Evolutionary conservation across 108 stramenopile species (phyloP), one percentile per base, ranked within the genome.

Genomic region (Cyclotella sp.): DNA sequence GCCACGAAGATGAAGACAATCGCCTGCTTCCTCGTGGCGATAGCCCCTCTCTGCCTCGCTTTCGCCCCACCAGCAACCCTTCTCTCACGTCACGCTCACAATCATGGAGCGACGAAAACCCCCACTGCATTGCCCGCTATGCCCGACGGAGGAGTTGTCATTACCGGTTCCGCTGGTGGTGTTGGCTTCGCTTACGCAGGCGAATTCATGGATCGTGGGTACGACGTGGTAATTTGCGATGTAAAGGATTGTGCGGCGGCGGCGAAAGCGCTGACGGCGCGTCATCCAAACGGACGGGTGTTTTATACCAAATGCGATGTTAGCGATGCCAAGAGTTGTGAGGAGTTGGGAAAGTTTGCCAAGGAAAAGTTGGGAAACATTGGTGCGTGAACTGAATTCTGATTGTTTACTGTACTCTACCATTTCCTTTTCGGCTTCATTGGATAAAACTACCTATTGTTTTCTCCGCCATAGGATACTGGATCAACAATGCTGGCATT

Each of bases 401-500:
- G 22, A 41, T 63, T 14, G 40, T 63, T 24, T 24, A n/a, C n/a
- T n/a, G n/a, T n/a, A n/a, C n/a, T n/a, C n/a, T n/a, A n/a, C n/a
- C n/a, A n/a, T n/a, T n/a, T n/a, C n/a, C n/a, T n/a, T n/a, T n/a
- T n/a, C n/a, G n/a, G n/a, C n/a, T n/a, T n/a, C n/a, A n/a, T n/a
- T n/a, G n/a, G n/a, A n/a, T n/a, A n/a, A n/a, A n/a, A n/a, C n/a
- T n/a, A n/a, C n/a, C n/a, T n/a, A n/a, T n/a, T n/a, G n/a, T n/a
- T n/a, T n/a, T n/a, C 3, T 58, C 22, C 2, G 26, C 26, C 5
- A 41, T 21, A 63, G 61, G 86, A 49, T 91, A 93, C 72, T 96
- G 96, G 96, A 89, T 96, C 80, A 96, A 96, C 75, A 96, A 96
- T 79, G 96, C 96, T 34, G 96, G 93, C 10, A 76, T 96, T 57